These are phyloP conservation scores for Ceratocystis eucalypticola DNA, from an alignment of 2,329 filamentous ascomycete species.

Conservation along the genomic window DNA sequence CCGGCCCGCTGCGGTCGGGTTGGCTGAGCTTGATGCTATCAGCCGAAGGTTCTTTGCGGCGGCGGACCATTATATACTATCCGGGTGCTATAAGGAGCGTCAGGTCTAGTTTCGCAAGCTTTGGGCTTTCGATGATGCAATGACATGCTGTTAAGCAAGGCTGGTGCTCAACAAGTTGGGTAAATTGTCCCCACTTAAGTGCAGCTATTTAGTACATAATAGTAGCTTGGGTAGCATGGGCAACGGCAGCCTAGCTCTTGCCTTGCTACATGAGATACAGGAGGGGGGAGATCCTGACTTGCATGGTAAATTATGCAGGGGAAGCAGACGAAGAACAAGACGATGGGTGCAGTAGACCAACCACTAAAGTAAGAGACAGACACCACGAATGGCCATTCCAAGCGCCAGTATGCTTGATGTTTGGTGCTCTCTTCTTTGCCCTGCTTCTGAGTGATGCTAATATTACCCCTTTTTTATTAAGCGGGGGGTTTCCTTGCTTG, in stretches of 20 bases:
- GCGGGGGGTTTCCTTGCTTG: too few species aligned
- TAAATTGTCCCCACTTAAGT: not conserved
- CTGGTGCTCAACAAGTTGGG: not conserved
- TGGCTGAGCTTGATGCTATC: conserved; percentile 48
- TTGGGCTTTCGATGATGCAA: not conserved
- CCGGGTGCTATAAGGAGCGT: not conserved
- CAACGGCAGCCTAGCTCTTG: not conserved
- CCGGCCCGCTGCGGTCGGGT: conserved; percentile 51
- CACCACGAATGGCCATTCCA: too few species aligned
- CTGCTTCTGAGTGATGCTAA: too few species aligned
- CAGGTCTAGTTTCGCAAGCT: not conserved
- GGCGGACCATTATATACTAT: conserved; percentile 32
- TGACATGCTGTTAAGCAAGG: not conserved
- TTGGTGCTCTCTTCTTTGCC: too few species aligned
- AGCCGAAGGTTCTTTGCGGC: conserved; percentile 34
- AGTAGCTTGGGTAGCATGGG: not conserved
- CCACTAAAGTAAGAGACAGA: too few species aligned
- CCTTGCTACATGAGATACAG: not conserved
- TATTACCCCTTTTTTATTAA: too few species aligned
- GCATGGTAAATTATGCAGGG: not conserved
- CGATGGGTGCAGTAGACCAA: too few species aligned
- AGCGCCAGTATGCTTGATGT: too few species aligned
- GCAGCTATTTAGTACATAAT: not conserved
- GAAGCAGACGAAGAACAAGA: not conserved
- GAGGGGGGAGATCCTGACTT: not conserved